phyloP scores from a whole-genome alignment of 495 filamentous ascomycete species.

The Endocarpon pusillum region DNA sequence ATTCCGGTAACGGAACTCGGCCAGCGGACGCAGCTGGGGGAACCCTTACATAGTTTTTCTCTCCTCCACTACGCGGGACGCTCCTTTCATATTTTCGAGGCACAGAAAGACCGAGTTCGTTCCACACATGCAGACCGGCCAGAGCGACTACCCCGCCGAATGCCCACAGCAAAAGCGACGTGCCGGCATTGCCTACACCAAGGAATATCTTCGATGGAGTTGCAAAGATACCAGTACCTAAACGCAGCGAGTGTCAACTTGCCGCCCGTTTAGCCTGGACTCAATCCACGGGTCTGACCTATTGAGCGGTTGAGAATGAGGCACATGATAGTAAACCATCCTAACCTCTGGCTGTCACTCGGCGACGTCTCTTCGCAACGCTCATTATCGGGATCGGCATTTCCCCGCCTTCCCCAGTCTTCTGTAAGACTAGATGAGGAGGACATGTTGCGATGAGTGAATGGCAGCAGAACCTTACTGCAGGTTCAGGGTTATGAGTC shows the following conservation, averaged over 20 bases:
- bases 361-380: too few species aligned
- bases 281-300: too few species aligned
- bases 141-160: constrained; percentile 18
- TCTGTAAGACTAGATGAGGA: too few species aligned
- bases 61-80: constrained; percentile 32
- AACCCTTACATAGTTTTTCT: constrained; percentile 32
- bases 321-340: too few species aligned
- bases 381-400: too few species aligned
- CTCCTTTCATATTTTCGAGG: constrained; percentile 17
- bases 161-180: constrained; percentile 22
- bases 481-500: too few species aligned
- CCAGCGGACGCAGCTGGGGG: constrained; percentile 8
- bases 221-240: constrained; percentile 23
- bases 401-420: too few species aligned
- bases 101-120: constrained; percentile 26
- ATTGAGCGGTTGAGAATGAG: too few species aligned
- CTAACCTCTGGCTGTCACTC: too few species aligned
- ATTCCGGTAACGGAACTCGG: constrained; percentile 25
- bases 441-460: too few species aligned
- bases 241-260: neutral
- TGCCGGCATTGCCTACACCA: constrained; percentile 20
- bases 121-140: constrained; percentile 20
- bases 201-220: constrained; percentile 17
- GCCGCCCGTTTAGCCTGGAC: too few species aligned
- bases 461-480: too few species aligned